Evolutionary conservation across 1,284 basidiomycete genomes (phyloP).

Genomic region (Ganoderma leucocontextum): DNA sequence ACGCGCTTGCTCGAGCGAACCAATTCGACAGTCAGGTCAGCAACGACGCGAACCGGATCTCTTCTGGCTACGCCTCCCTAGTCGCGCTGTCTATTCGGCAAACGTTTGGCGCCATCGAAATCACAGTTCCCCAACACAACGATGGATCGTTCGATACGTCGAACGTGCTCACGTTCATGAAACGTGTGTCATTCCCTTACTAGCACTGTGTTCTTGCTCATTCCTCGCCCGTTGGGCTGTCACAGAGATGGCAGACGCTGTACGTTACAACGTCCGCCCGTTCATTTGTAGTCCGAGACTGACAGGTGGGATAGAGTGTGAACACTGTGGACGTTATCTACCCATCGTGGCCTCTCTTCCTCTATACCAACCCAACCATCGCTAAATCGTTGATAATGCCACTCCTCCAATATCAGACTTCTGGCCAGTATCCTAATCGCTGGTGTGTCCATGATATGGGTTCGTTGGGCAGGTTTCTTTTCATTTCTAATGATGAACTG

Average conservation of each 20-base stretch:
- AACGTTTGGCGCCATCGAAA: slow-evolving; percentile 65
- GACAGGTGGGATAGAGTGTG: slow-evolving; percentile 54
- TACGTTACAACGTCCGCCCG: slow-evolving; percentile 42
- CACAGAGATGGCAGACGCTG: slow-evolving; percentile 71
- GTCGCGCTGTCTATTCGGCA: slow-evolving; percentile 69
- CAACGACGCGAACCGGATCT: slow-evolving; percentile 60
- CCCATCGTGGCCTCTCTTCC: slow-evolving; percentile 69
- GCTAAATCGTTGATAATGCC: slow-evolving; percentile 69
- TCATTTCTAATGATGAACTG: neutral
- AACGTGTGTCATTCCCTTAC: slow-evolving; percentile 49
- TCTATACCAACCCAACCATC: slow-evolving; percentile 68
- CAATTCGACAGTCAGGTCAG: slow-evolving; percentile 62
- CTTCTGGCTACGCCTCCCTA: slow-evolving; percentile 62
- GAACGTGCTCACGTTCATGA: slow-evolving; percentile 70
- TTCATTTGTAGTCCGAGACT: slow-evolving; percentile 6
- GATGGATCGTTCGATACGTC: slow-evolving; percentile 62
- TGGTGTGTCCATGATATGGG: slow-evolving; percentile 72
- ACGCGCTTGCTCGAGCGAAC: slow-evolving; percentile 56
- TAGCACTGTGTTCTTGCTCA: neutral
- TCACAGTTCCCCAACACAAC: slow-evolving; percentile 62
- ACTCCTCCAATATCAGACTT: slow-evolving; percentile 70
- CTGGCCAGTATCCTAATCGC: slow-evolving; percentile 70
- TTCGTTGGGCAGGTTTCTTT: slow-evolving; percentile 28
- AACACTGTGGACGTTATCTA: slow-evolving; percentile 82
- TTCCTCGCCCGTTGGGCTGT: neutral